phyloP scores from a whole-genome alignment of 345 rosid species.

The Citrus reticulata region DNA sequence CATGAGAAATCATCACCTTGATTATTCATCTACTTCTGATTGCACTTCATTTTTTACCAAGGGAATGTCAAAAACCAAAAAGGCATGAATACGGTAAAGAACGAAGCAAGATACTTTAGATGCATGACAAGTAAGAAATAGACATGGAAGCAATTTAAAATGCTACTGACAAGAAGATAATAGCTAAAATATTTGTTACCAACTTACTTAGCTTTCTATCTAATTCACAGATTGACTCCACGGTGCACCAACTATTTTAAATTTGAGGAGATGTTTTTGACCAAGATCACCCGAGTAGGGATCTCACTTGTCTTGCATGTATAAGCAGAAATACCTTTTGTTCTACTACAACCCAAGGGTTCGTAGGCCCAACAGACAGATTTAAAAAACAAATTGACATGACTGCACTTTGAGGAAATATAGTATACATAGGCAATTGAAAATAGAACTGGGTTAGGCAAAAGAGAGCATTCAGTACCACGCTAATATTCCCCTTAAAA shows the following conservation, averaged over 20 bases:
- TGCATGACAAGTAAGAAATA: not conserved
- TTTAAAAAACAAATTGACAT: conserved; percentile 1
- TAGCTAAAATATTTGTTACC: not conserved
- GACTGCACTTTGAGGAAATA: not conserved
- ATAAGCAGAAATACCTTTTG: not conserved
- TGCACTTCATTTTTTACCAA: not conserved
- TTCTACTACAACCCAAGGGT: not conserved
- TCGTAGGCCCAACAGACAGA: not conserved
- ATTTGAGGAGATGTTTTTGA: not conserved
- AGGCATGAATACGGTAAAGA: not conserved
- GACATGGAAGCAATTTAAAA: not conserved
- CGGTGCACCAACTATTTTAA: not conserved
- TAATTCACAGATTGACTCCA: not conserved
- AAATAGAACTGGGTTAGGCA: not conserved
- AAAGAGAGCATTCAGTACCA: not conserved
- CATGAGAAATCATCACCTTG: not conserved
- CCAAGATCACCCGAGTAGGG: not conserved
- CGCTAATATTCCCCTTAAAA: not conserved
- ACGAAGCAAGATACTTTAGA: not conserved
- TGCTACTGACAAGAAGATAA: not conserved
- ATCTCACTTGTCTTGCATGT: not conserved
- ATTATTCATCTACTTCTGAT: not conserved
- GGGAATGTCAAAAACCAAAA: not conserved
- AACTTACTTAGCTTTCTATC: not conserved
- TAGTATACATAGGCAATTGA: not conserved